phyloP scores from a whole-genome alignment of 139 green algal species.

The Chlamydomonas asymmetrica region DNA sequence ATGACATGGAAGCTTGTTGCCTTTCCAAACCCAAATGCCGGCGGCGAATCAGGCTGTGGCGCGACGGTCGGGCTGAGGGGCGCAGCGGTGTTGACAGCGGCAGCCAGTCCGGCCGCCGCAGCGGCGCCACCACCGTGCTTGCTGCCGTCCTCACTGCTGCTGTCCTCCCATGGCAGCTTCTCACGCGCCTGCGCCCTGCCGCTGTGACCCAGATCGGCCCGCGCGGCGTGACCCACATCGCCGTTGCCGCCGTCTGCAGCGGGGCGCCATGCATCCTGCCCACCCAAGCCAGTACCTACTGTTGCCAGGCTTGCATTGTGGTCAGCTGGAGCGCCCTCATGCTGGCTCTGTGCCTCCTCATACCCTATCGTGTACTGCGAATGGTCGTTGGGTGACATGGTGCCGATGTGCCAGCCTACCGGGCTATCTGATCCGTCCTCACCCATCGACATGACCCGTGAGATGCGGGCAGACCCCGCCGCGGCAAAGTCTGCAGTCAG shows the following conservation, averaged over 20 bases:
- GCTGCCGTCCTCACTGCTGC: slow-evolving; percentile 9
- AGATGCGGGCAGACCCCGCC: not conserved
- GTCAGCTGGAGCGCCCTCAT: not conserved
- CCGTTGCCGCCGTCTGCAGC: not conserved
- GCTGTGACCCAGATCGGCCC: not conserved
- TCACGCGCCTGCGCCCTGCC: not conserved
- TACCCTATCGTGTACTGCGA: not conserved
- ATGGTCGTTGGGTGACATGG: not conserved
- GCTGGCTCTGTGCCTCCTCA: not conserved
- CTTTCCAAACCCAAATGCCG: too few species aligned
- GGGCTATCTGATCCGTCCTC: not conserved
- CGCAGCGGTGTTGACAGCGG: not conserved
- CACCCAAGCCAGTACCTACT: not conserved
- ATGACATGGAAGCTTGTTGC: too few species aligned
- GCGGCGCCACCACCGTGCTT: not conserved
- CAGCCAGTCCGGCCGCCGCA: not conserved
- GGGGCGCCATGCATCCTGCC: not conserved
- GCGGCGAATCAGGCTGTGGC: too few species aligned
- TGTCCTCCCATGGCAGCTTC: slow-evolving; percentile 23
- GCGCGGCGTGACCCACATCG: not conserved
- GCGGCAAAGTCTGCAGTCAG: not conserved
- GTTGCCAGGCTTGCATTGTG: too few species aligned
- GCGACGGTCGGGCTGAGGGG: too few species aligned
- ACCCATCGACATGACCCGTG: too few species aligned
- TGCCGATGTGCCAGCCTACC: not conserved